Base-by-base conservation (phyloP, 2,329 filamentous ascomycete species). In the Aspergillus fumigatiaffinis region DNA sequence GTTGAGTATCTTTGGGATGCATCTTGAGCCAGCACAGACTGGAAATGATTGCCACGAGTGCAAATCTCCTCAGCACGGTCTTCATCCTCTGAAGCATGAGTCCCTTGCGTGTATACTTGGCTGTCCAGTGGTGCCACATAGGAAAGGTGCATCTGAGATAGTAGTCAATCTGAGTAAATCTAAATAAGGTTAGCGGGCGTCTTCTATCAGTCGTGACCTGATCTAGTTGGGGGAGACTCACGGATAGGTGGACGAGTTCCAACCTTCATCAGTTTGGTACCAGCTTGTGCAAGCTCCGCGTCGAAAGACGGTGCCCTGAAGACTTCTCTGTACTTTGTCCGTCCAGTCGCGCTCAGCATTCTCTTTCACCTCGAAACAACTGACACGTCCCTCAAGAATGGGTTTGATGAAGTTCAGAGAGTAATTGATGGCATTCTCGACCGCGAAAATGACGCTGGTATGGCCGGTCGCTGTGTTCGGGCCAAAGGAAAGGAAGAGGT, bases 391-490 rank as follows among this genome's bases (percentile, higher is more conserved):
- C 3, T 73, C 68, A 12, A 84, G 58, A 20, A 86, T 74, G 2
- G 82, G 80, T 63, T 78, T 79, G 61, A 88, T 80, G 60, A 88
- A 78, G 0, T 83, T 82, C 9, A 88, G 66, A 0, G 81, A 79
- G 66, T 83, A 86, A 58, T 85, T 83, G 61, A 87, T 75, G 66
- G 80, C 80, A 66, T 87, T 87, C 63, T 88, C 86, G 3, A 77
- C 76, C 0, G 84, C 82, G 64, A 87, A 77, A 49, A 87, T 79
- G 9, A 85, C 82, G 12, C 80, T 84, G 0, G 78, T 82, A 68
- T 89, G 85, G 0, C 86, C 86, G 0, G 85, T 88, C 0, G 76
- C 77, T 0, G 84, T 82, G 65, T 89, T 89, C 0, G 86, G 86
- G 0, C 86, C 85, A 44, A 86, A 80, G 0, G 87, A 71, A 56